These are phyloP conservation scores for Crucibulum cyathiforme DNA, from an alignment of 1,284 basidiomycete species.

Conservation along the genomic window DNA sequence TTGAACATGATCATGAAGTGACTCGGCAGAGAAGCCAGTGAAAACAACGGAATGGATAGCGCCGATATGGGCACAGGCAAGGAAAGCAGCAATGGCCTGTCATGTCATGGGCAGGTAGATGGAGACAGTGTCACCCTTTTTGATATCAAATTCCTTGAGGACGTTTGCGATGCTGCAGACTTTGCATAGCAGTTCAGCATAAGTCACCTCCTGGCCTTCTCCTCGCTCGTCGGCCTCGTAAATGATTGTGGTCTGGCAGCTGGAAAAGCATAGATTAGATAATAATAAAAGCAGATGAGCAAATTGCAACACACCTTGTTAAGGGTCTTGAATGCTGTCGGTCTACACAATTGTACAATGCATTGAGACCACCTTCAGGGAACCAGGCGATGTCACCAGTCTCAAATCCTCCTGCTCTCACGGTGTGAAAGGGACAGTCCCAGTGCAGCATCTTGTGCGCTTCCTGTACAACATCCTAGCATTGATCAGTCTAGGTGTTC, in stretches of 20 bases:
- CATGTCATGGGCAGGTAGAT: constrained; percentile 91
- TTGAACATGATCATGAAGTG: constrained; percentile 89
- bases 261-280: too few relatives aligned
- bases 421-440: constrained; percentile 92
- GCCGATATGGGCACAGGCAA: constrained; percentile 97
- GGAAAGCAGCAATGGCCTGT: constrained; percentile 95
- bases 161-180: constrained; percentile 93
- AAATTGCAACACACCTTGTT: constrained; percentile 77
- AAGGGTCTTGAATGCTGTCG: constrained; percentile 91
- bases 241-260: constrained; percentile 94
- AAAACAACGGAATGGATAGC: constrained; percentile 99
- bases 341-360: constrained; percentile 98
- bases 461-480: constrained; percentile 50
- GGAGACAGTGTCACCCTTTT: constrained; percentile 95
- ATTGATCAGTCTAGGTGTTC: constrained; percentile 5
- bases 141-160: constrained; percentile 88
- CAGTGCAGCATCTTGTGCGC: constrained; percentile 86
- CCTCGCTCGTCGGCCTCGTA: constrained; percentile 98
- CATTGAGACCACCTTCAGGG: constrained; percentile 88
- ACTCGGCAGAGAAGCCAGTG: constrained; percentile 98
- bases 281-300: too few relatives aligned
- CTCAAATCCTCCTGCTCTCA: constrained; percentile 84
- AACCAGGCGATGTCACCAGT: constrained; percentile 96
- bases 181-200: constrained; percentile 87
- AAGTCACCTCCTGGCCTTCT: constrained; percentile 80